Base-by-base conservation (phyloP, 257 asterid species). In the Perilla frutescens region DNA sequence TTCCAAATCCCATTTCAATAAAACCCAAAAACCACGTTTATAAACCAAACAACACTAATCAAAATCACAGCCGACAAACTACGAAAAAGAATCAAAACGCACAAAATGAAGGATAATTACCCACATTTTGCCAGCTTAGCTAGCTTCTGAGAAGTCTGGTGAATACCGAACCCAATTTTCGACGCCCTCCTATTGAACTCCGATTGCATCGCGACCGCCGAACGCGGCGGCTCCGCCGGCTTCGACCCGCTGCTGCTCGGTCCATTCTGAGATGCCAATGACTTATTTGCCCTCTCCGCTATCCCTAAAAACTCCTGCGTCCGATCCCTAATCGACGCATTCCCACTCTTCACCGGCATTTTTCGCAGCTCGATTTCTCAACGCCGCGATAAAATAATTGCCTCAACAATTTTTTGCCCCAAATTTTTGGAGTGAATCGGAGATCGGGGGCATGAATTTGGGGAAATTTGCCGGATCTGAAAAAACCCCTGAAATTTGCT, bases 101-200 rank as follows among this genome's bases (percentile, higher is more conserved):
- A 60, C 7, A 56, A 60, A 31, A 13, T 49, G 3, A 62, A 67
- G 29, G 8, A 57, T 4, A 62, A 62, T 62, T 36, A 78, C 91
- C 74, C 73, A 93, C 98, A 81, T 85, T 91, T 83, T 31, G 98
- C 97, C 69, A 93, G 96, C 86, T 83, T 87, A 20, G 96, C 82
- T 51, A 93, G 90, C 79, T 91, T 93, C 87, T 89, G 97, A 62
- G 98, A 93, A 7, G 96, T 84, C 78, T 91, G 96, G 64, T 91
- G 96, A 49, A 93, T 93, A 66, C 96, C 97, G 15, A 85, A 81
- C 58, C 90, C 97, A 50, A 93, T 84, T 69, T 83, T 91, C 49
- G 98, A 89, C 56, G 96, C 98, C 79, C 91, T 77, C 59, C 81
- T 70, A 43, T 87, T 87, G 67, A 93, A 93, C 76, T 89, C 98